Percentiles rank a stretch among this genome's conserved stretches.
Conservation (phyloP, 495 filamentous ascomycete genomes). For the Jackrogersella multiformis region DNA sequence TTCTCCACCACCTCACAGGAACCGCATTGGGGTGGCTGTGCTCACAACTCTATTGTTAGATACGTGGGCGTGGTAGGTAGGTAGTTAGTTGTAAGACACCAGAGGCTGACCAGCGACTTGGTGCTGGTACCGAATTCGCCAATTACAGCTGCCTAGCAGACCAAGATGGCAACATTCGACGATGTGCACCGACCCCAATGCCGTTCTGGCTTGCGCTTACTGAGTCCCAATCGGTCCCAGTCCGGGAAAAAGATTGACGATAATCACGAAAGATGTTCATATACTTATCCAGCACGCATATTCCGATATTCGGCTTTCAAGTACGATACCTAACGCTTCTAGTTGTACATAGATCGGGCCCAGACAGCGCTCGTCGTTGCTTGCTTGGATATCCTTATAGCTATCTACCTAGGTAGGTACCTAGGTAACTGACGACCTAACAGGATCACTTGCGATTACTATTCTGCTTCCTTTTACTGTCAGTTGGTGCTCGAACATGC, state of each 20-base stretch:
- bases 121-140: slow-evolving; percentile 18
- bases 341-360: background rate
- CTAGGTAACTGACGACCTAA: background rate
- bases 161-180: slow-evolving; percentile 7
- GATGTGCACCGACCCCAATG: slow-evolving; percentile 18
- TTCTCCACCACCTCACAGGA: slow-evolving; percentile 11
- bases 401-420: too few species aligned
- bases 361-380: background rate
- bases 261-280: too few species aligned
- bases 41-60: slow-evolving; percentile 28
- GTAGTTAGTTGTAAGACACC: slow-evolving; percentile 28
- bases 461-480: background rate
- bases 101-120: slow-evolving; percentile 28
- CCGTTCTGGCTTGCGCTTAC: slow-evolving; percentile 9
- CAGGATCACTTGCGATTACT: slow-evolving; percentile 4
- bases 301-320: background rate
- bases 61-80: background rate
- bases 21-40: slow-evolving; percentile 21
- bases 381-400: too few species aligned
- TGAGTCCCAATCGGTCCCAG: too few species aligned
- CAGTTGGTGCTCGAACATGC: background rate
- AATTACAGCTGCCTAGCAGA: slow-evolving; percentile 13
- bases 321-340: background rate
- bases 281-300: background rate
- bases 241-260: too few species aligned